Conservation (phyloP, 805 yeast species). For the Metschnikowia lachancei region DNA sequence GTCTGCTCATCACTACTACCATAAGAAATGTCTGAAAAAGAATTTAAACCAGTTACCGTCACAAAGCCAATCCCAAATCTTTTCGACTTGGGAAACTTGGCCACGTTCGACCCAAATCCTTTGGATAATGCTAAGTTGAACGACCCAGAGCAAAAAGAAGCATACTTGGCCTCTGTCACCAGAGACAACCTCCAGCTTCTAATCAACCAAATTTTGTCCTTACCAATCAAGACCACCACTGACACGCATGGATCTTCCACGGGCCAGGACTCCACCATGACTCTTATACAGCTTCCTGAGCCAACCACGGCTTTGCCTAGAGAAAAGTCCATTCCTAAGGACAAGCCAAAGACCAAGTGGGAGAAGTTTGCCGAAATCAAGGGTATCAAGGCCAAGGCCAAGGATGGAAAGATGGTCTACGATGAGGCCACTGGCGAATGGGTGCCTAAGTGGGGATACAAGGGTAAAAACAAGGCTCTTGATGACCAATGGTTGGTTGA, state of each 20-base stretch:
- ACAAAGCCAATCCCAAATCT: slow-evolving; percentile 87
- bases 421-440: slow-evolving; percentile 91
- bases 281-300: slow-evolving; percentile 80
- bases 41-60: slow-evolving; percentile 73
- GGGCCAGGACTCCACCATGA: slow-evolving; percentile 70
- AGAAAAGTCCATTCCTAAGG: slow-evolving; percentile 93
- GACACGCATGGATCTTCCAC: slow-evolving; percentile 59
- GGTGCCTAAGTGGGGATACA: slow-evolving; percentile 99
- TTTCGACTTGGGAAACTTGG: slow-evolving; percentile 86
- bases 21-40: slow-evolving; percentile 21
- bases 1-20: not conserved
- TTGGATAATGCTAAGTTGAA: slow-evolving; percentile 60
- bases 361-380: slow-evolving; percentile 93
- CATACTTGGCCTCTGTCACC: slow-evolving; percentile 59
- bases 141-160: slow-evolving; percentile 57
- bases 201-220: slow-evolving; percentile 83
- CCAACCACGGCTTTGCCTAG: slow-evolving; percentile 83
- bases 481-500: slow-evolving; percentile 97
- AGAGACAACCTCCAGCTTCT: slow-evolving; percentile 92
- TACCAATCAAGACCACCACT: slow-evolving; percentile 86
- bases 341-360: slow-evolving; percentile 93
- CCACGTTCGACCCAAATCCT: slow-evolving; percentile 88
- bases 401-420: slow-evolving; percentile 81
- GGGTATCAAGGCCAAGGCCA: slow-evolving; percentile 88
- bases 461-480: slow-evolving; percentile 82